A percentile compares a stretch with the other conserved stretches of the same genome.
These are phyloP conservation scores for Mesostigma viride DNA, from an alignment of 139 green algal species.

Conservation along the genomic window DNA sequence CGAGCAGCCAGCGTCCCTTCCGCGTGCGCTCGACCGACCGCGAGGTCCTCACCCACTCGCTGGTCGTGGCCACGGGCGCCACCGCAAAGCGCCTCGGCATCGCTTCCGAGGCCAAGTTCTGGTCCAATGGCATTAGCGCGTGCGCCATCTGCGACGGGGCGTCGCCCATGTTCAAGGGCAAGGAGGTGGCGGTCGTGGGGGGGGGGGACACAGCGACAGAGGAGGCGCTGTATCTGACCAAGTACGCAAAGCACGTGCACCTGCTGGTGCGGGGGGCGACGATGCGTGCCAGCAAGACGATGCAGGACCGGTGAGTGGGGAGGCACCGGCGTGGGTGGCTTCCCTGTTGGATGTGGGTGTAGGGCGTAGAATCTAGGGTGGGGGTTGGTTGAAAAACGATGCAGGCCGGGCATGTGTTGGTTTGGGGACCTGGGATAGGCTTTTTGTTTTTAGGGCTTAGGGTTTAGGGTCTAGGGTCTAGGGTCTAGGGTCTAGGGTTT, in stretches of 20 bases:
- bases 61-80: slow-evolving; percentile 94
- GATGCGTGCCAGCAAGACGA: slow-evolving; percentile 79
- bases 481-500: too few species aligned
- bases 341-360: too few species aligned
- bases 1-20: slow-evolving; percentile 42
- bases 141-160: slow-evolving; percentile 95
- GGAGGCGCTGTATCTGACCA: slow-evolving; percentile 95
- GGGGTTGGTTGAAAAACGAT: neutral
- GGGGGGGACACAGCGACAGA: slow-evolving; percentile 90
- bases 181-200: slow-evolving; percentile 85
- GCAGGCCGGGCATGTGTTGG: too few species aligned
- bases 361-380: too few species aligned
- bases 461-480: too few species aligned
- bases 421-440: too few species aligned
- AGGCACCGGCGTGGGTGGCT: too few species aligned
- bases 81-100: slow-evolving; percentile 75
- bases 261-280: slow-evolving; percentile 68
- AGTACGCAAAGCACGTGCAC: slow-evolving; percentile 89
- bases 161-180: slow-evolving; percentile 36
- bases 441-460: too few species aligned
- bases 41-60: slow-evolving; percentile 53
- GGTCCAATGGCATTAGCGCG: slow-evolving; percentile 82
- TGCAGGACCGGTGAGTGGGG: slow-evolving; percentile 51
- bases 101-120: slow-evolving; percentile 78
- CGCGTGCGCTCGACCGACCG: slow-evolving; percentile 53